These are phyloP conservation scores for Jimgerdemannia lactiflua DNA, from an alignment of 192 early-diverging fungal species.

Conservation along the genomic window DNA sequence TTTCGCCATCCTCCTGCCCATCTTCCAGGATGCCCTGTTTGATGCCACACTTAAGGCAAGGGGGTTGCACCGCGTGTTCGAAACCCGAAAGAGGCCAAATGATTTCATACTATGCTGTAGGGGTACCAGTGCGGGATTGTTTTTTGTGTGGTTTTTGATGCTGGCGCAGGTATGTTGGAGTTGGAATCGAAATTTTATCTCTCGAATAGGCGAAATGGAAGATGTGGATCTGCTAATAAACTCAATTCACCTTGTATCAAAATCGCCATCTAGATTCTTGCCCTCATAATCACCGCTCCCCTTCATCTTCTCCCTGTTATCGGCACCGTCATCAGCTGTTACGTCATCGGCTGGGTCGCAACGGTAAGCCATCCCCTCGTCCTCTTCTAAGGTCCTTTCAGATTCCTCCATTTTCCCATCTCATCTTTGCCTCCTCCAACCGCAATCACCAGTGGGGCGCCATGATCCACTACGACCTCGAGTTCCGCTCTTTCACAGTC, in stretches of 20 bases:
- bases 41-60: slow-evolving; percentile 46
- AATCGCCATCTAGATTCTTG: slow-evolving; percentile 36
- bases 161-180: slow-evolving; percentile 7
- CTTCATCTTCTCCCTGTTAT: slow-evolving; percentile 55
- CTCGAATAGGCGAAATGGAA: no score
- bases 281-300: slow-evolving; percentile 54
- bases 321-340: slow-evolving; percentile 46
- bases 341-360: slow-evolving; percentile 49
- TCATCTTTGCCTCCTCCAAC: neutral
- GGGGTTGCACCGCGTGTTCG: slow-evolving; percentile 41
- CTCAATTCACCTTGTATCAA: neutral
- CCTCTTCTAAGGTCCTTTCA: neutral
- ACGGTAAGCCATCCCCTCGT: slow-evolving; percentile 14
- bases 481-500: slow-evolving; percentile 45
- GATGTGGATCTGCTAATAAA: no score
- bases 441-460: slow-evolving; percentile 27
- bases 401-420: neutral
- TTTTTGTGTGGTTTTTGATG: slow-evolving; percentile 36
- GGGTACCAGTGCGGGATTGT: slow-evolving; percentile 36
- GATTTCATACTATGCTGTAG: slow-evolving; percentile 40
- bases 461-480: slow-evolving; percentile 50
- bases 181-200: neutral
- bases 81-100: slow-evolving; percentile 32
- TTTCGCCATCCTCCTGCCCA: slow-evolving; percentile 53
- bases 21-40: slow-evolving; percentile 57